Evolutionary conservation across 2,329 filamentous ascomycete species (phyloP).

Genomic region (Penicillium vulpinum): DNA sequence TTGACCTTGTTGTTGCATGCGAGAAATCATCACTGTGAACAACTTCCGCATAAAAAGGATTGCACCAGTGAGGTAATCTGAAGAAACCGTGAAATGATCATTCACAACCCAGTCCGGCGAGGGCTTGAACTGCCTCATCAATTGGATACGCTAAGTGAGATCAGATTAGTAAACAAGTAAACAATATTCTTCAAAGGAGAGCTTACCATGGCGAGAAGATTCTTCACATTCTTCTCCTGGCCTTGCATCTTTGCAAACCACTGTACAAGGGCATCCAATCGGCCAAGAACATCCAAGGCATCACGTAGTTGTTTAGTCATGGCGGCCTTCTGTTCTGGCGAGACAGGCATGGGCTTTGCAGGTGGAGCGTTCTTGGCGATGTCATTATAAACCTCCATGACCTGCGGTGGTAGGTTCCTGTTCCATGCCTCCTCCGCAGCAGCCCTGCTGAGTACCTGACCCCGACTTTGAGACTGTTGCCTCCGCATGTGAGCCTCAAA

Average conservation of each 20-base stretch:
- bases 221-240: slow-evolving; percentile 42
- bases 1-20: slow-evolving; percentile 36
- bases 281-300: slow-evolving; percentile 43
- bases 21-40: slow-evolving; percentile 42
- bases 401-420: slow-evolving; percentile 38
- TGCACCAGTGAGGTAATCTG: slow-evolving; percentile 39
- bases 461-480: slow-evolving; percentile 36
- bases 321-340: slow-evolving; percentile 39
- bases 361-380: slow-evolving; percentile 34
- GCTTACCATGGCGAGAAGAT: slow-evolving; percentile 42
- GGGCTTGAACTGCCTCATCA: slow-evolving; percentile 49
- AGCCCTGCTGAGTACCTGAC: slow-evolving; percentile 32
- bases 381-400: slow-evolving; percentile 43
- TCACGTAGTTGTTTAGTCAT: slow-evolving; percentile 45
- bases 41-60: slow-evolving; percentile 43
- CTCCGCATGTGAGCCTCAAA: slow-evolving; percentile 39
- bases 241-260: slow-evolving; percentile 41
- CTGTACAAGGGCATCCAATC: slow-evolving; percentile 45
- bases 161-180: slow-evolving; percentile 16
- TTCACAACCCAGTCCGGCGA: slow-evolving; percentile 43
- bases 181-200: not conserved
- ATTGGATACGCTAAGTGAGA: slow-evolving; percentile 39
- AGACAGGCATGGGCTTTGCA: slow-evolving; percentile 35
- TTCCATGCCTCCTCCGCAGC: slow-evolving; percentile 42
- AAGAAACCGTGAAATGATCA: slow-evolving; percentile 47